These are phyloP conservation scores for Murraya paniculata DNA, from an alignment of 345 rosid genomes.

Conservation along the genomic window DNA sequence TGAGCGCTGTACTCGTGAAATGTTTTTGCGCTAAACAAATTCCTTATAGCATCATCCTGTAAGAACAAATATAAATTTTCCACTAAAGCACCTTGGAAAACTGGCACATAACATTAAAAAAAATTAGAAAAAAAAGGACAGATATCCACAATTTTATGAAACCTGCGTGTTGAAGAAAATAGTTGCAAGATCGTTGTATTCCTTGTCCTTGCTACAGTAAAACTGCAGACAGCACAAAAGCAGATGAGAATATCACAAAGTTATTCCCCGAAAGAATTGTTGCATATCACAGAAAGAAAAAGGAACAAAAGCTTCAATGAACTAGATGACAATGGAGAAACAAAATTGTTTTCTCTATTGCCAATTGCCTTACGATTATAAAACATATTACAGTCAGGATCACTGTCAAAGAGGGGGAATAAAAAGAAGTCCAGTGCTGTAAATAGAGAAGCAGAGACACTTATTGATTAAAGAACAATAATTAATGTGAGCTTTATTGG, in stretches of 20 bases:
- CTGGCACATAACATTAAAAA: constrained; percentile 3
- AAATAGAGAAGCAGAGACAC: background rate
- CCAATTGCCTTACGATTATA: background rate
- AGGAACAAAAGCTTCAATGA: background rate
- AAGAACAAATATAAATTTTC: constrained; percentile 1
- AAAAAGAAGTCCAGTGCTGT: background rate
- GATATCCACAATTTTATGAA: background rate
- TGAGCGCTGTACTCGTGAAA: constrained; percentile 94
- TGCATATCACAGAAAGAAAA: background rate
- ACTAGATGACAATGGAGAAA: background rate
- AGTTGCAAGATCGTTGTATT: constrained; percentile 96
- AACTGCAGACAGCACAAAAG: constrained; percentile 48
- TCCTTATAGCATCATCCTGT: constrained; percentile 99
- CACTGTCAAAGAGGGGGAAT: background rate
- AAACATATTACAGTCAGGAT: background rate
- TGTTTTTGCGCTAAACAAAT: constrained; percentile 97
- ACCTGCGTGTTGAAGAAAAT: constrained; percentile 99
- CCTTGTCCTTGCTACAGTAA: constrained; percentile 74
- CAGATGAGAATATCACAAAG: constrained; percentile 3
- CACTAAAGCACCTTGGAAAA: background rate
- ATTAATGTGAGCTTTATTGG: background rate
- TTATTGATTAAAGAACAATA: background rate
- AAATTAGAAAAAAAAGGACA: background rate
- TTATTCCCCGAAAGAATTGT: background rate
- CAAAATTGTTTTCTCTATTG: background rate